These are phyloP conservation scores for Rhizophora apiculata DNA, from an alignment of 345 rosid genomes.

Conservation along the genomic window DNA sequence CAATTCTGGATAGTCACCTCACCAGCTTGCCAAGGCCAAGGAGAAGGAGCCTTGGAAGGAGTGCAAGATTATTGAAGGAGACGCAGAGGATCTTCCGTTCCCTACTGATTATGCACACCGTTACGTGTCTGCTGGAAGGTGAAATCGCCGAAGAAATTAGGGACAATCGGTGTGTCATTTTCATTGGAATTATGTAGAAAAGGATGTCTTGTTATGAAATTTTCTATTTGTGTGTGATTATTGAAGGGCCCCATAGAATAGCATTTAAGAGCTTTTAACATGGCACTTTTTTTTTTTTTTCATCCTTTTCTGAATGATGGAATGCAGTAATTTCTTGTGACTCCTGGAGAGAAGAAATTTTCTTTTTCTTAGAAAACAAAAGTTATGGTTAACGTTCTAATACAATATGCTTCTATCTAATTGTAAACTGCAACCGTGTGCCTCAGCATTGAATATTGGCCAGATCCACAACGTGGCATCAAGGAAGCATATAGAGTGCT, in stretches of 20 bases:
- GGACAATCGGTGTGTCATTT: too few relatives aligned
- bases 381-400: background rate
- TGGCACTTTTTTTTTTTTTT: too few relatives aligned
- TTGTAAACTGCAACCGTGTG: background rate
- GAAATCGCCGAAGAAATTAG: background rate
- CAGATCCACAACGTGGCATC: conserved; percentile 37
- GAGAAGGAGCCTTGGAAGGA: conserved; percentile 40
- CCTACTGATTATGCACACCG: conserved; percentile 37
- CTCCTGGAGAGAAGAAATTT: too few relatives aligned
- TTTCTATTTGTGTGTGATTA: background rate
- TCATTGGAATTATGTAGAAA: too few relatives aligned
- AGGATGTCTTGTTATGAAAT: background rate
- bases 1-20: conserved; percentile 41
- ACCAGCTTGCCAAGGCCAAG: conserved; percentile 40
- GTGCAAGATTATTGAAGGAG: conserved; percentile 36
- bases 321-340: too few relatives aligned
- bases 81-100: conserved; percentile 38
- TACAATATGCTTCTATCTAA: background rate
- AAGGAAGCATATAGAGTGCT: conserved; percentile 36
- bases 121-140: conserved; percentile 42
- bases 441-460: conserved; percentile 39
- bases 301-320: too few relatives aligned
- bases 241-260: background rate
- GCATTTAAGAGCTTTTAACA: too few relatives aligned
- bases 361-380: too few relatives aligned